Conservation (phyloP, 306 rosid species). For the Boehmeria nivea region DNA sequence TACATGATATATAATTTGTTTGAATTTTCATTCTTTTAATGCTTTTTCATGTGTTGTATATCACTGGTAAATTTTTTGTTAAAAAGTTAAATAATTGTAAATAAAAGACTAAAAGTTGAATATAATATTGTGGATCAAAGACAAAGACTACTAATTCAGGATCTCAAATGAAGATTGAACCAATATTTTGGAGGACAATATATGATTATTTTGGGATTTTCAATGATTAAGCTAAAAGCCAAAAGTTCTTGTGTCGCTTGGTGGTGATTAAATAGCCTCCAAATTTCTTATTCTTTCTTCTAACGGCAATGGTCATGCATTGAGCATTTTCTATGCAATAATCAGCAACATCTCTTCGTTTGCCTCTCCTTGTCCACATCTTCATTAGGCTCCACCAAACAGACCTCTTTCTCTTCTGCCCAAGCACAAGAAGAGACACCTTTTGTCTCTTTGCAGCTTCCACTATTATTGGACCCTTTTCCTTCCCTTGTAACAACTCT, state of each 20-base stretch:
- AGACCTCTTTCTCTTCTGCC: slow-evolving; percentile 60
- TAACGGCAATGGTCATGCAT: slow-evolving; percentile 81
- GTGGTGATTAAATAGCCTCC: slow-evolving; percentile 94
- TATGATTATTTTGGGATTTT: no score
- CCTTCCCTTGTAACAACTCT: slow-evolving; percentile 57
- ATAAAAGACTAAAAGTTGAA: no score
- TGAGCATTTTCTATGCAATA: slow-evolving; percentile 75
- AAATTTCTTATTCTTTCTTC: slow-evolving; percentile 60
- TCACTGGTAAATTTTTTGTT: no score
- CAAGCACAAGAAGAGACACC: slow-evolving; percentile 61
- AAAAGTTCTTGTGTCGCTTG: slow-evolving; percentile 75
- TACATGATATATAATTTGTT: no score
- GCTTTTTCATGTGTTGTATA: no score
- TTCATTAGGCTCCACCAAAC: slow-evolving; percentile 36
- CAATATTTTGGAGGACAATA: no score
- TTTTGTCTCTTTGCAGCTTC: slow-evolving; percentile 65
- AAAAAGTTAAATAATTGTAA: no score
- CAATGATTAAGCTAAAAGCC: slow-evolving; percentile 91
- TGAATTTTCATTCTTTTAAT: no score
- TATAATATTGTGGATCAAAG: no score
- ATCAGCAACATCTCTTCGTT: slow-evolving; percentile 34
- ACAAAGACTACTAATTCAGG: no score
- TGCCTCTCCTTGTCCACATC: slow-evolving; percentile 30
- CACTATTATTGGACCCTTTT: slow-evolving; percentile 57
- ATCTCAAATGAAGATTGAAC: no score